phyloP scores from a whole-genome alignment of 2,329 filamentous ascomycete genomes.

The Talaromyces rugulosus region DNA sequence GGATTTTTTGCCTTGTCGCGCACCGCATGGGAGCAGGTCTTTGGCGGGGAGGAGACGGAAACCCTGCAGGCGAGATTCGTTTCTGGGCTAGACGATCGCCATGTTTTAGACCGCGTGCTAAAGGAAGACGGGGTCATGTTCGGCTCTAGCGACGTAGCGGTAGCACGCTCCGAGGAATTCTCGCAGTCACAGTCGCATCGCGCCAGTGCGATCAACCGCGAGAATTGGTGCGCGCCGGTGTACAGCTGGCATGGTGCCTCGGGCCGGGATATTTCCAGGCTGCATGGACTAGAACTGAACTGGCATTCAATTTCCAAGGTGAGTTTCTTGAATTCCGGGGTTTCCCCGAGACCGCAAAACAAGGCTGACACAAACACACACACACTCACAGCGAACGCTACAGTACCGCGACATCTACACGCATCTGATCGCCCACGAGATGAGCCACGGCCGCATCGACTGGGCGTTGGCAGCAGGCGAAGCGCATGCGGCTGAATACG shows the following conservation, averaged over 20 bases:
- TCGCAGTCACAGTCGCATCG: constrained; percentile 25
- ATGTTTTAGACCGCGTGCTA: constrained; percentile 46
- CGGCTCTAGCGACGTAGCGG: constrained; percentile 46
- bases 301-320: constrained; percentile 19
- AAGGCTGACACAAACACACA: not conserved
- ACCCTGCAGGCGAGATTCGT: constrained; percentile 41
- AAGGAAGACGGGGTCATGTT: constrained; percentile 48
- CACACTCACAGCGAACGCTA: constrained; percentile 14
- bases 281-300: constrained; percentile 21
- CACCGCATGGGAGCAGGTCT: constrained; percentile 48
- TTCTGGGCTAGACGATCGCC: constrained; percentile 51
- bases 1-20: constrained; percentile 51
- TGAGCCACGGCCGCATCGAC: constrained; percentile 15
- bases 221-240: constrained; percentile 55
- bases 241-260: constrained; percentile 25
- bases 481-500: constrained; percentile 17
- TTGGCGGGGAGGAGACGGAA: constrained; percentile 41
- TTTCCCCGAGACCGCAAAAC: not conserved
- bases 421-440: constrained; percentile 19
- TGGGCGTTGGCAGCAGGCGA: constrained; percentile 20
- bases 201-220: constrained; percentile 20
- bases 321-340: not conserved
- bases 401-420: constrained; percentile 22
- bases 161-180: constrained; percentile 45
- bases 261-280: constrained; percentile 20